phyloP scores from a whole-genome alignment of 75 land plant species.

The Isoetes taiwanensis region DNA sequence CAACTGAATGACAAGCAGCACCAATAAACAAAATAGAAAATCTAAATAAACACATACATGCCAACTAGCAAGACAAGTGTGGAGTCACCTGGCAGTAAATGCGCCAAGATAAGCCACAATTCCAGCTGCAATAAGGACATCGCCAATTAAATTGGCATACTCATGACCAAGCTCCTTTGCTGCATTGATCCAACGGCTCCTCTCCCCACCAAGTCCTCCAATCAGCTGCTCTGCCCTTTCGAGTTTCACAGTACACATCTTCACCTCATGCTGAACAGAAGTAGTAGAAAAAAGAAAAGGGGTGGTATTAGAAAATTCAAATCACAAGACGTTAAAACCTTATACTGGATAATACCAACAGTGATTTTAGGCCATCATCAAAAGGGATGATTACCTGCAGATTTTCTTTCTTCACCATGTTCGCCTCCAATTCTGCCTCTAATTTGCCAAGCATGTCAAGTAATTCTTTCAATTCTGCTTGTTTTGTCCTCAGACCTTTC shows the following conservation, averaged over 20 bases:
- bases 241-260: constrained; percentile 35
- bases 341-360: too few relatives aligned
- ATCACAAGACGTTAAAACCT: too few relatives aligned
- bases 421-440: constrained; percentile 26
- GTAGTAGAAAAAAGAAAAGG: too few relatives aligned
- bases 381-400: too few relatives aligned
- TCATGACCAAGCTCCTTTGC: constrained; percentile 23
- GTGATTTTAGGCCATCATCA: too few relatives aligned
- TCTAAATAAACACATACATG: too few relatives aligned
- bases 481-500: constrained; percentile 27
- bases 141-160: constrained; percentile 24
- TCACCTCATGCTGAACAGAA: constrained; percentile 37
- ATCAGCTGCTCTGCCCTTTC: constrained; percentile 35
- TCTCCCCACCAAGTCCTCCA: constrained; percentile 34
- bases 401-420: constrained; percentile 32
- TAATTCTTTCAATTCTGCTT: constrained; percentile 22
- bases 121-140: constrained; percentile 24
- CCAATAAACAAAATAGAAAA: too few relatives aligned
- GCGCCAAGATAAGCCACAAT: constrained; percentile 37
- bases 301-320: too few relatives aligned
- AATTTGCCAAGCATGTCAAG: constrained; percentile 22
- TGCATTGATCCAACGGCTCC: constrained; percentile 26
- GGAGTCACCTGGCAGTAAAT: constrained; percentile 26
- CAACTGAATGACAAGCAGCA: too few relatives aligned
- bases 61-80: background rate